Evolutionary conservation across 2,329 filamentous ascomycete genomes (phyloP).

Genomic region (Thielaviopsis ethacetica): DNA sequence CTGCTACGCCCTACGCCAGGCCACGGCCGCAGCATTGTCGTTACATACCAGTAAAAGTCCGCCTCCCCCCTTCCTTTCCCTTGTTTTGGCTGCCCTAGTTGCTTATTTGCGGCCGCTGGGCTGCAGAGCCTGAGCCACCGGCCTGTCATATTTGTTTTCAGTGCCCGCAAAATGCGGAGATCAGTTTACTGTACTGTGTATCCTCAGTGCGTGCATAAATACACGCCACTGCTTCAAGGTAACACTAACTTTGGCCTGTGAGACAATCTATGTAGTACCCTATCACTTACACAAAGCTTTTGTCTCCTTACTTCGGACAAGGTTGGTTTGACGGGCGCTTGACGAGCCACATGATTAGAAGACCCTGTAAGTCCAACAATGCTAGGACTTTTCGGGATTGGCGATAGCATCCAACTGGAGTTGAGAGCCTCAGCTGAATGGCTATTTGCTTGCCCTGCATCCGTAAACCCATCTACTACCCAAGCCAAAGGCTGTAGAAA

Average conservation of each 20-base stretch:
- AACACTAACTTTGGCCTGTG: not conserved
- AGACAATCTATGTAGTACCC: not conserved
- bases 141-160: not conserved
- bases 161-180: not conserved
- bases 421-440: not conserved
- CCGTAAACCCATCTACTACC: not conserved
- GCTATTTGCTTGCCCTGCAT: not conserved
- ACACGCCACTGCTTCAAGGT: not conserved
- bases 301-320: not conserved
- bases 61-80: not conserved
- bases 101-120: not conserved
- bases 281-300: not conserved
- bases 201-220: not conserved
- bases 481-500: not conserved
- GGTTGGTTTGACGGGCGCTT: not conserved
- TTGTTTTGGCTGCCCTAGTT: not conserved
- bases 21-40: not conserved
- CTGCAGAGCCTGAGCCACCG: not conserved
- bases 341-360: not conserved
- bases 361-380: not conserved
- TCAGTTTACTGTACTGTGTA: no score
- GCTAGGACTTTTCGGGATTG: not conserved
- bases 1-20: not conserved
- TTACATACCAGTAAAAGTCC: not conserved
- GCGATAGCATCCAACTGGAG: not conserved